Conservation (phyloP, 2,329 filamentous ascomycete species). For the Apiospora koreana region DNA sequence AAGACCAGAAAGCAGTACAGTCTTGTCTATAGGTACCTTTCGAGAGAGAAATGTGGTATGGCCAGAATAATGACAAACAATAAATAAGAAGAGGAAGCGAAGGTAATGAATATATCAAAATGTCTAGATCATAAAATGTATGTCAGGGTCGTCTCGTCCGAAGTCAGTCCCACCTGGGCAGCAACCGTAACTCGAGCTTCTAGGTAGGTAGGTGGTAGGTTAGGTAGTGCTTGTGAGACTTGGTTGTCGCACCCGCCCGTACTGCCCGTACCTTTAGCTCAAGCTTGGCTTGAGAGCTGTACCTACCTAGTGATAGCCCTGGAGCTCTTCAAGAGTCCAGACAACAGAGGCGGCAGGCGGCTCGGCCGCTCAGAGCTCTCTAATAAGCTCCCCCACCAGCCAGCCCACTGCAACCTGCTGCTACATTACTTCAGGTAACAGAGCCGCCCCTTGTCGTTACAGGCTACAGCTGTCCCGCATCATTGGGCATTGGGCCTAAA, state of each 20-base stretch:
- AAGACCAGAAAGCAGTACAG: neutral
- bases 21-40: too few species aligned
- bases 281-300: neutral
- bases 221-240: neutral
- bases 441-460: neutral
- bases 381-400: too few species aligned
- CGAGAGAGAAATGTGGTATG: neutral
- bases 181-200: neutral
- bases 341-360: too few species aligned
- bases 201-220: too few species aligned
- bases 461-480: neutral
- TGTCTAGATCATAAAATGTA: conserved; percentile 1
- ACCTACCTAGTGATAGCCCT: too few species aligned
- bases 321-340: too few species aligned
- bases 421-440: neutral
- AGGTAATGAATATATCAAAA: neutral
- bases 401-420: neutral
- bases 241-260: too few species aligned
- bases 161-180: conserved; percentile 1
- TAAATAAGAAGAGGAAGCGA: neutral
- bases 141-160: neutral
- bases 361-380: too few species aligned
- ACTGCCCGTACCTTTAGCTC: neutral
- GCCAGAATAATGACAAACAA: neutral
- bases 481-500: neutral